Evolutionary conservation across 805 yeast species (phyloP), one percentile per base, ranked within the genome.

Genomic region (Starmera dryadoides): DNA sequence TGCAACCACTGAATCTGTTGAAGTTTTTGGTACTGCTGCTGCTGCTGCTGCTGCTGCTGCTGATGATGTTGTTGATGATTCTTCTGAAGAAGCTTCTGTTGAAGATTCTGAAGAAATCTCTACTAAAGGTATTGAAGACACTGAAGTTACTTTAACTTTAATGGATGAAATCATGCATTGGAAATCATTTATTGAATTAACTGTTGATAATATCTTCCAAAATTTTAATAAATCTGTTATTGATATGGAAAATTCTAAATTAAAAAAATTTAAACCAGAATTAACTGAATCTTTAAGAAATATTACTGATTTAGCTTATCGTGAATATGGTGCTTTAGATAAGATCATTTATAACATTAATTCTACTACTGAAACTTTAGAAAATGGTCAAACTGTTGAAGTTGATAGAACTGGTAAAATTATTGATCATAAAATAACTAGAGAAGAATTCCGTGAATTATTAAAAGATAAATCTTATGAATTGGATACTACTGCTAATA

Each of bases 391-490:
- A 35, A 52, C 51, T 6, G 55, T 56, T 19, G 63, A 56, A 38
- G 51, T 66, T 35, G 68, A 64, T 39, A 48, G 46, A 31, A 47
- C 52, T 5, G 64, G 66, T 17, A 59, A 58, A 15, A 51, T 62
- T 37, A 48, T 68, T 30, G 55, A 54, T 14, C 53, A 54, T 29
- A 66, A 62, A 44, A 63, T 76, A 25, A 55, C 73, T 2, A 63
- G 81, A 49, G 68, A 70, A 45, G 67, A 64, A 29, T 58, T 68
- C 49, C 69, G 81, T 55, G 73, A 68, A 37, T 44, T 53, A 19
- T 60, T 75, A 36, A 50, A 58, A 7, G 51, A 54, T 14, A 52
- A 62, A 18, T 53, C 62, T n/a, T 48, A 45, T 1, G 42, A 47
- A 4, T 46, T 72, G 32, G 54, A 59, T 20, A 45, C 38, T 0